phyloP scores from a whole-genome alignment of 78 protist genomes.

The Dictyostelium capitatum region DNA sequence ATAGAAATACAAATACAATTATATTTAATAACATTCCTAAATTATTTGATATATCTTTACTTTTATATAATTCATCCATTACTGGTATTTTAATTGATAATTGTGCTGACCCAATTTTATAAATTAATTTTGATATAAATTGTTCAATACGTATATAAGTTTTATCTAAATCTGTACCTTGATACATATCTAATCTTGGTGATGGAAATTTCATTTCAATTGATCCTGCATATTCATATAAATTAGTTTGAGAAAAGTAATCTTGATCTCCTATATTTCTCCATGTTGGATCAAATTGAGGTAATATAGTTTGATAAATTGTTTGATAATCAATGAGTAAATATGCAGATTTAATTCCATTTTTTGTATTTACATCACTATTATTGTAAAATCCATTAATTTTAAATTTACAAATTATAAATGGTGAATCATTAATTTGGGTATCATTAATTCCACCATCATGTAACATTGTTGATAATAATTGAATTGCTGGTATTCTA shows the following conservation, averaged over 20 bases:
- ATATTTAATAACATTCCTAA: constrained; percentile 88
- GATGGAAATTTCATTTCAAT: constrained; percentile 50
- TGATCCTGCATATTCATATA: neutral
- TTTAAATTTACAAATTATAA: neutral
- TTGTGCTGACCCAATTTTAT: constrained; percentile 54
- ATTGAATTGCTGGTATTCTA: neutral
- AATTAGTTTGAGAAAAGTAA: neutral
- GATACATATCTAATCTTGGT: constrained; percentile 44
- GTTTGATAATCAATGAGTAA: neutral
- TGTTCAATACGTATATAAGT: neutral
- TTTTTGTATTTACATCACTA: neutral
- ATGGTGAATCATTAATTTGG: neutral
- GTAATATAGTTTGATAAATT: neutral
- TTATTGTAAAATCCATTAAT: neutral
- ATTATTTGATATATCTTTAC: constrained; percentile 84
- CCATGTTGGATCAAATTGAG: neutral
- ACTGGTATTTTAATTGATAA: constrained; percentile 30
- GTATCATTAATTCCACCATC: neutral
- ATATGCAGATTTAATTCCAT: neutral
- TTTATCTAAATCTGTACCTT: constrained; percentile 22
- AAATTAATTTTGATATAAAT: constrained; percentile 23
- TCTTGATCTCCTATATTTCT: neutral
- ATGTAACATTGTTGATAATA: neutral
- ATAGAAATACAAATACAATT: constrained; percentile 78
- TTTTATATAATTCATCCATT: constrained; percentile 7